Evolutionary conservation across 2,329 filamentous ascomycete species (phyloP).

Genomic region (Neobulgaria alba): DNA sequence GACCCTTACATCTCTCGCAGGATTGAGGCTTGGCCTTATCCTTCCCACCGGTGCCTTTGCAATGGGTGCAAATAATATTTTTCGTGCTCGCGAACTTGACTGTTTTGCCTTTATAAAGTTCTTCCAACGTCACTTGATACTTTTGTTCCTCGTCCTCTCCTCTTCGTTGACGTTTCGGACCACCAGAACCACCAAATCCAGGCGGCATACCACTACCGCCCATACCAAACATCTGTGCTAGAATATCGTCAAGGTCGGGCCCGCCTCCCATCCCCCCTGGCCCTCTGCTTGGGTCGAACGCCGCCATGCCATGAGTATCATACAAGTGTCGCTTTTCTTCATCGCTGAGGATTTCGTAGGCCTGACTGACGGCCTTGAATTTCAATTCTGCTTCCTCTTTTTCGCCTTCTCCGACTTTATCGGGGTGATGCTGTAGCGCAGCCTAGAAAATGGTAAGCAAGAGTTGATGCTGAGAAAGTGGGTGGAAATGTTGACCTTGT

Average conservation of each 20-base stretch:
- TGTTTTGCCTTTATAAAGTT: constrained; percentile 97
- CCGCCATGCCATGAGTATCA: constrained; percentile 90
- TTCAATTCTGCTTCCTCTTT: constrained; percentile 78
- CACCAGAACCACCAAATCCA: constrained; percentile 28
- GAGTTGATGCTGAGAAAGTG: constrained; percentile 6
- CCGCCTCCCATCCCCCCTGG: constrained; percentile 52
- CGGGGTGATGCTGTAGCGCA: constrained; percentile 81
- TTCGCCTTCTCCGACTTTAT: constrained; percentile 85
- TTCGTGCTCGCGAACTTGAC: constrained; percentile 95
- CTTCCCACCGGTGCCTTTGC: constrained; percentile 84
- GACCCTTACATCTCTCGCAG: constrained; percentile 78
- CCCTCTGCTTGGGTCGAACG: constrained; percentile 71
- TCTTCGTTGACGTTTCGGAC: constrained; percentile 54
- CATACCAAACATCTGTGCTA: constrained; percentile 87
- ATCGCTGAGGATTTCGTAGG: constrained; percentile 96
- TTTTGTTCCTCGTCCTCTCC: constrained; percentile 81
- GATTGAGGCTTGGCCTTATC: constrained; percentile 78
- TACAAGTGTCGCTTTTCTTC: constrained; percentile 89
- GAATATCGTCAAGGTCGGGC: constrained; percentile 83
- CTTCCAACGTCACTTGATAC: constrained; percentile 85
- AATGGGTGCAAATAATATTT: constrained; percentile 78
- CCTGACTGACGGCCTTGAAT: constrained; percentile 89
- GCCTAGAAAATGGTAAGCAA: constrained; percentile 44
- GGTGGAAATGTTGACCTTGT: constrained; percentile 55
- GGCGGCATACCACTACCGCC: constrained; percentile 37